Percentiles rank a stretch among this genome's conserved stretches.
Conservation (phyloP, 2,329 filamentous ascomycete genomes). For the Epichloe elymi region DNA sequence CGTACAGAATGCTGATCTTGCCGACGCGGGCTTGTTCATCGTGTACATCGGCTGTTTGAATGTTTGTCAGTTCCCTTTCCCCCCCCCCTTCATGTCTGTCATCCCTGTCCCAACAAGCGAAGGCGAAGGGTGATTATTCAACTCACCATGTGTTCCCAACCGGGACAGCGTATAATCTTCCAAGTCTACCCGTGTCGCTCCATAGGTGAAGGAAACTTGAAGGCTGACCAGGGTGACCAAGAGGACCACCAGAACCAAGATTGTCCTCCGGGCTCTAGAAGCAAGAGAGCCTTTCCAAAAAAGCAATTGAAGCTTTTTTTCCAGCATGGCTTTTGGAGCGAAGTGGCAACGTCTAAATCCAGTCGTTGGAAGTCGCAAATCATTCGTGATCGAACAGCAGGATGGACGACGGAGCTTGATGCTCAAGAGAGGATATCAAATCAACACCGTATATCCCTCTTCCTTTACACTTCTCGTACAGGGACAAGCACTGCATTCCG, state of each 20-base stretch:
- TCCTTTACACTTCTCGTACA: too few relatives aligned
- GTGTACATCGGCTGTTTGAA: not conserved
- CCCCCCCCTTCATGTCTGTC: not conserved
- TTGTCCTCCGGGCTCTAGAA: not conserved
- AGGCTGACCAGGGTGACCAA: not conserved
- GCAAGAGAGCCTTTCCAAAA: not conserved
- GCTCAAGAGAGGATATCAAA: not conserved
- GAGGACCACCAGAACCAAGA: not conserved
- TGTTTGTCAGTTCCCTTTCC: not conserved
- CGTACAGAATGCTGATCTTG: slow-evolving; percentile 6
- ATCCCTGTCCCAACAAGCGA: too few relatives aligned
- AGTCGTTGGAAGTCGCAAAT: not conserved
- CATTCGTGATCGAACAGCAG: not conserved
- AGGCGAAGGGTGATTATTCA: not conserved
- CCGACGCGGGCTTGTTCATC: slow-evolving; percentile 5
- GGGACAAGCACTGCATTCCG: too few relatives aligned
- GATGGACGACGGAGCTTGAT: not conserved
- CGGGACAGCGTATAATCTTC: not conserved
- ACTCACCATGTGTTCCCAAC: slow-evolving; percentile 1
- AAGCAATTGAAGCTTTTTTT: not conserved
- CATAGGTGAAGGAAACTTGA: not conserved
- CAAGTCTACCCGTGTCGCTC: not conserved
- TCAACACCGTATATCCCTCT: too few relatives aligned
- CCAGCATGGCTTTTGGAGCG: not conserved
- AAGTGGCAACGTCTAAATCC: not conserved